These are phyloP conservation scores for Macrotyloma uniflorum DNA, from an alignment of 306 rosid genomes.

Conservation along the genomic window DNA sequence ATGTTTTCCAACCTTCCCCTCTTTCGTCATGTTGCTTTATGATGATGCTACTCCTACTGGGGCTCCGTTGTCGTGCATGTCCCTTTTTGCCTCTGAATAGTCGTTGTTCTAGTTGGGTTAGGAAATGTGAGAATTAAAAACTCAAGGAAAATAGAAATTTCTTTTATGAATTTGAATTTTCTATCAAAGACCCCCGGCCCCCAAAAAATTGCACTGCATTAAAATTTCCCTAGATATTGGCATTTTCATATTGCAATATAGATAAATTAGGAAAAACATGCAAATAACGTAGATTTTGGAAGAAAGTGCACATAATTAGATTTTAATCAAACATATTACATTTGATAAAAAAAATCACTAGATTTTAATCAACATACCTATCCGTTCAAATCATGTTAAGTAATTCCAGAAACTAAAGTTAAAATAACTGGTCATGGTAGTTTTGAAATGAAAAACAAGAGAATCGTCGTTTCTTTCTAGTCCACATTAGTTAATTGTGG, in stretches of 20 bases:
- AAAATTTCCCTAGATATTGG: background rate
- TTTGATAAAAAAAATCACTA: background rate
- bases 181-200: background rate
- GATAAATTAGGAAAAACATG: background rate
- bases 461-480: background rate
- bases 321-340: background rate
- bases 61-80: no score
- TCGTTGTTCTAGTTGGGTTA: no score
- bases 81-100: no score
- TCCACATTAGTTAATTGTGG: constrained; percentile 9
- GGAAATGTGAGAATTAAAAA: no score
- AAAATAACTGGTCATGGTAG: background rate
- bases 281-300: background rate
- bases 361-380: background rate
- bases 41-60: no score
- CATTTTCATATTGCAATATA: background rate
- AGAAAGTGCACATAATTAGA: background rate
- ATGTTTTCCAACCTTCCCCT: no score
- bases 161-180: no score
- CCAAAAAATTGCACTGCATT: background rate
- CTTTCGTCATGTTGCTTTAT: no score
- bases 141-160: no score
- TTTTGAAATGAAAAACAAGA: constrained; percentile 21
- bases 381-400: constrained; percentile 8
- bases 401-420: constrained; percentile 38